phyloP scores from a whole-genome alignment of 805 yeast species.

The Candida orba region DNA sequence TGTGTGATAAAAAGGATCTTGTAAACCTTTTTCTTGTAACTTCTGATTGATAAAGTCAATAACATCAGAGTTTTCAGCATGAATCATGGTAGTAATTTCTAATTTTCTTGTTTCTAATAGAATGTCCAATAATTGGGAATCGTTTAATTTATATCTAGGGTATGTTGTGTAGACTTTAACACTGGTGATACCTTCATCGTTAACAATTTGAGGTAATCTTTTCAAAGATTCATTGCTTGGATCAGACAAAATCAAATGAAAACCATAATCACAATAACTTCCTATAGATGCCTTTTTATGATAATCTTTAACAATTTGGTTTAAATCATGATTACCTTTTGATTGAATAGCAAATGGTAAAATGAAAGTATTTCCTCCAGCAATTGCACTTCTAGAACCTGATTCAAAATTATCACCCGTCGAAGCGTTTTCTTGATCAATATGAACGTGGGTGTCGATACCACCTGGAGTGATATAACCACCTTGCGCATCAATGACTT shows the following conservation, averaged over 20 bases:
- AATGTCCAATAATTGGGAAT: conserved; percentile 33
- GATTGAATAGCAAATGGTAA: conserved; percentile 41
- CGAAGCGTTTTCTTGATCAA: conserved; percentile 35
- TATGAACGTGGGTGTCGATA: conserved; percentile 43
- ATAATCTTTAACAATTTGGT: conserved; percentile 27
- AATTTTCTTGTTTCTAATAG: conserved; percentile 32
- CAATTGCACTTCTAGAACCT: conserved; percentile 39
- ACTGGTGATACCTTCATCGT: conserved; percentile 17
- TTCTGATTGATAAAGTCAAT: conserved; percentile 35
- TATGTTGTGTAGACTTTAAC: conserved; percentile 37
- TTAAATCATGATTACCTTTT: conserved; percentile 23
- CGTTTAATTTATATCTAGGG: conserved; percentile 34
- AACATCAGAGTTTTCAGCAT: conserved; percentile 45
- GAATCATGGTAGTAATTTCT: conserved; percentile 42
- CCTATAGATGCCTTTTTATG: conserved; percentile 25
- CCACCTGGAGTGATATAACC: conserved; percentile 46
- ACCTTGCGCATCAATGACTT: conserved; percentile 38
- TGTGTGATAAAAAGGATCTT: conserved; percentile 39
- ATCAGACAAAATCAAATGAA: conserved; percentile 37
- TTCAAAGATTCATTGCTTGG: conserved; percentile 26
- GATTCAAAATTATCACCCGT: conserved; percentile 38
- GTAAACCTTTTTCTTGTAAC: conserved; percentile 29
- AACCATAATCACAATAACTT: conserved; percentile 40
- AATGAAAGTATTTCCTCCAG: conserved; percentile 45
- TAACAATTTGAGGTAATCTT: conserved; percentile 29